Base-by-base conservation (phyloP, 2,329 filamentous ascomycete species). In the Hortaea sp. region DNA sequence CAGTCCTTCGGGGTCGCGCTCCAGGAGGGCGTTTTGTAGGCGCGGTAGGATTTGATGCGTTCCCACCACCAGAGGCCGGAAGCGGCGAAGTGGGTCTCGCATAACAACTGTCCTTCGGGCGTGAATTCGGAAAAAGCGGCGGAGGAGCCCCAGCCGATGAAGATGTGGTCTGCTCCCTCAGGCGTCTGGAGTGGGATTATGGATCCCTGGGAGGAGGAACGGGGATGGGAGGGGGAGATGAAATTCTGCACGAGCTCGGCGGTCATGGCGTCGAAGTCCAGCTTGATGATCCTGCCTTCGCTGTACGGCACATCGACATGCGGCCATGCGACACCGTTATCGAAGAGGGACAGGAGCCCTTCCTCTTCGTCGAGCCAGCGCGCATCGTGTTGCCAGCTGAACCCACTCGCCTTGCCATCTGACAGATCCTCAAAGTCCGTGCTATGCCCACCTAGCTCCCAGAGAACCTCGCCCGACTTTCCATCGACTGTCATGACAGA, bases 111-210 rank as follows among this genome's bases (percentile, higher is more conserved):
- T 29, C 70, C 70, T 32, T 66, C 58, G 12, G 55, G 43, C 0
- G 62, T 52, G 55, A 64, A 76, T 53, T 79, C 75, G 9, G 68
- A 73, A 46, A 69, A 70, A 0, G 70, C 68, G 1, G 73, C 70
- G 9, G 65, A 66, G n/a, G 71, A 69, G 7, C 75, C 77, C 75
- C 76, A 81, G 47, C 75, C 75, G 28, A 81, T 68, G 28, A 81
- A 62, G 4, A 71, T 69, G 51, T 76, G 73, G 6, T 66, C 67
- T 41, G 64, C 69, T 13, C 54, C 50, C 1, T 58, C 50, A 41
- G 45, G 51, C 2, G 71, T 67, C 13, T 5, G 7, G 10, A 31
- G 38, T 0, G 79, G 65, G 1, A 74, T 55, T 4, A 73, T 70
- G 44, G 68, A 72, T 2, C 72, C 72, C 51, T 75, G 72, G 0